These are phyloP conservation scores for Saturnispora quitensis DNA, from an alignment of 805 yeast genomes.

Conservation along the genomic window DNA sequence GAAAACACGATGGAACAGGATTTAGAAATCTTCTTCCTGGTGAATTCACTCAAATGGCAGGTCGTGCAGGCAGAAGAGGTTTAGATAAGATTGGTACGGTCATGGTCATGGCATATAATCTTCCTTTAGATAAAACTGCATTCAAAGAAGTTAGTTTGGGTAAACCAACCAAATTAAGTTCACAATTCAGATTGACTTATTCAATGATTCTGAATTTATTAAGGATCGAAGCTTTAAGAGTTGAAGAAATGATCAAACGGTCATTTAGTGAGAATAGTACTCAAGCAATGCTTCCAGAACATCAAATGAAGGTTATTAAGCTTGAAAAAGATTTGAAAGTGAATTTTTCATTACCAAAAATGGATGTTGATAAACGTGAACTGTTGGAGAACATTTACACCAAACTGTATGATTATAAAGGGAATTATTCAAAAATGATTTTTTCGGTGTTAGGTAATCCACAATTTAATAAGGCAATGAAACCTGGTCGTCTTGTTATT, in stretches of 20 bases:
- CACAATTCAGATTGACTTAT: conserved; percentile 91
- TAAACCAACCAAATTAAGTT: conserved; percentile 76
- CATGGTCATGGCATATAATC: conserved; percentile 75
- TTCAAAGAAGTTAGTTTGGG: conserved; percentile 83
- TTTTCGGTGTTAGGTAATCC: conserved; percentile 39
- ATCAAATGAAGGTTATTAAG: conserved; percentile 53
- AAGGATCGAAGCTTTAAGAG: conserved; percentile 87
- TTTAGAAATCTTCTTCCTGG: conserved; percentile 85
- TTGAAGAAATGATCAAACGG: conserved; percentile 97
- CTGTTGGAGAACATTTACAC: conserved; percentile 34
- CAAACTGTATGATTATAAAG: conserved; percentile 35
- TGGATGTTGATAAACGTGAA: conserved; percentile 30
- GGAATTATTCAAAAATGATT: conserved; percentile 37
- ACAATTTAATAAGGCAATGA: conserved; percentile 38
- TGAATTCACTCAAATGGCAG: conserved; percentile 98
- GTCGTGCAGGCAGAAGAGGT: conserved; percentile 98
- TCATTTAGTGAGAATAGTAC: conserved; percentile 88
- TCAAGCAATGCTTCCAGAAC: conserved; percentile 80
- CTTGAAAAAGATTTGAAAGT: conserved; percentile 37
- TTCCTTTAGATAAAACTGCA: conserved; percentile 46
- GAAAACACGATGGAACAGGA: conserved; percentile 85
- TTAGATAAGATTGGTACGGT: conserved; percentile 91
- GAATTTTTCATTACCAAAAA: conserved; percentile 21
- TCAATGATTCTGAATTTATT: conserved; percentile 88
- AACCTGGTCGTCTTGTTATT: conserved; percentile 48